Evolutionary conservation across 2,329 filamentous ascomycete species (phyloP).

Genomic region (Ophiostoma ips): DNA sequence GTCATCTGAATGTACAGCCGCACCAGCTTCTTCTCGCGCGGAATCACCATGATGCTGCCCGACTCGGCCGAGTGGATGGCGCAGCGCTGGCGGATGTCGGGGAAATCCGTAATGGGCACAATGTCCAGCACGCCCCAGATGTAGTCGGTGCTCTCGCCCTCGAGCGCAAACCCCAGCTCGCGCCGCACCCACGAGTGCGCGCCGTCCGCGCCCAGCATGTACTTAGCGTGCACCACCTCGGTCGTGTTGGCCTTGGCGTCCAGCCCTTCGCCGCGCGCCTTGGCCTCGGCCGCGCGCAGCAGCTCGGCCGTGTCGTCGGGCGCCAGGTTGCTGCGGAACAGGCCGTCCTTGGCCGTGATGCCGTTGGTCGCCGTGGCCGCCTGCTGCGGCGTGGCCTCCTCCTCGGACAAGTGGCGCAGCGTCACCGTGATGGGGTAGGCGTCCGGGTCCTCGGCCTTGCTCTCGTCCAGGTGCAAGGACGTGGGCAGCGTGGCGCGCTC

Average conservation of each 20-base stretch:
- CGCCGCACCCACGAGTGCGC: conserved; percentile 9
- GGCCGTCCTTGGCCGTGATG: conserved; percentile 33
- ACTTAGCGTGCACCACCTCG: conserved; percentile 9
- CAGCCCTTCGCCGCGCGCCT: background rate
- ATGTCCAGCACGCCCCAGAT: conserved; percentile 20
- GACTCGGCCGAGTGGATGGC: conserved; percentile 18
- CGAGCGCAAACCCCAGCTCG: conserved; percentile 14
- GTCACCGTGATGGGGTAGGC: conserved; percentile 48
- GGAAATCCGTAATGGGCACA: conserved; percentile 19
- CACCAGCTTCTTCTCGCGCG: conserved; percentile 40
- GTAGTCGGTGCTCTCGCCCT: conserved; percentile 18
- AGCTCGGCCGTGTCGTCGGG: conserved; percentile 44
- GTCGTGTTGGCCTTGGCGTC: conserved; percentile 12
- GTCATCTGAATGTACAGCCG: conserved; percentile 9
- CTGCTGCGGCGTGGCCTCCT: conserved; percentile 33
- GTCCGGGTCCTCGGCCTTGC: conserved; percentile 30
- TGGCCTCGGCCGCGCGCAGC: conserved; percentile 15
- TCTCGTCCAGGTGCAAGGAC: conserved; percentile 38
- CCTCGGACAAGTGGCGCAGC: conserved; percentile 27
- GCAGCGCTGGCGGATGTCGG: conserved; percentile 19
- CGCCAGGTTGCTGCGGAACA: conserved; percentile 45
- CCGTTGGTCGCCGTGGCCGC: conserved; percentile 16
- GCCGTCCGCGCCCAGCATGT: conserved; percentile 12
- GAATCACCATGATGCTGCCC: conserved; percentile 20
- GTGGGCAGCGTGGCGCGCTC: conserved; percentile 48